Conservation (phyloP, 345 rosid genomes). For the Eucalyptus virginea region DNA sequence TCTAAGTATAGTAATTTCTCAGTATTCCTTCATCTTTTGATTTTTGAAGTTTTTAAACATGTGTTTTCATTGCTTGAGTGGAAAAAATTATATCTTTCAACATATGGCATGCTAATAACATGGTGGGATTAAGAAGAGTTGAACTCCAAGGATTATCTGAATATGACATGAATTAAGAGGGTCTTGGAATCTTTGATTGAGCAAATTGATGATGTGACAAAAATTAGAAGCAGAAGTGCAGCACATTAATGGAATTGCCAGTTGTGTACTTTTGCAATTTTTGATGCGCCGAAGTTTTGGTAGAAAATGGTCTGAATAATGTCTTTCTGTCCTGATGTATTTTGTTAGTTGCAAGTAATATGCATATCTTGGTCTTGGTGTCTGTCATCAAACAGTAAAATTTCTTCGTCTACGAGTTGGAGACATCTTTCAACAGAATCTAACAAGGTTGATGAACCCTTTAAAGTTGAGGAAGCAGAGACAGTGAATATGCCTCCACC, state of each 20-base stretch:
- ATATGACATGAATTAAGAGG: neutral
- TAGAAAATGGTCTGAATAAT: neutral
- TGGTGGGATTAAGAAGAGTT: neutral
- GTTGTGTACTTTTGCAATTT: neutral
- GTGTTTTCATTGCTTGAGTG: neutral
- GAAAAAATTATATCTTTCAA: neutral
- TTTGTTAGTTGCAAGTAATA: neutral
- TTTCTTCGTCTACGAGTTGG: constrained; percentile 15
- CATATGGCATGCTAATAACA: neutral
- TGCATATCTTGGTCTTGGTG: neutral
- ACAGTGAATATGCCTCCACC: constrained; percentile 76
- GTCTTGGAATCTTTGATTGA: neutral
- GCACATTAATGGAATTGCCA: neutral
- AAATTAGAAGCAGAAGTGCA: neutral
- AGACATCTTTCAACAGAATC: constrained; percentile 65
- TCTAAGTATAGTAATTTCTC: neutral
- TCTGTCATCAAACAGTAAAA: constrained; percentile 14
- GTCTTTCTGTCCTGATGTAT: neutral
- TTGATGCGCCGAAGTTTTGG: neutral
- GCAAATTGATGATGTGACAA: neutral
- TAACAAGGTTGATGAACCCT: constrained; percentile 64
- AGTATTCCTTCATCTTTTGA: neutral
- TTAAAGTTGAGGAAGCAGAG: constrained; percentile 86
- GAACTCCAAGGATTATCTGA: neutral
- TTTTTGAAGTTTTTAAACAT: neutral